A percentile compares a stretch with the other conserved stretches of the same genome.
Evolutionary conservation across 2,329 filamentous ascomycete genomes (phyloP).

Genomic region (Fusarium algeriense): DNA sequence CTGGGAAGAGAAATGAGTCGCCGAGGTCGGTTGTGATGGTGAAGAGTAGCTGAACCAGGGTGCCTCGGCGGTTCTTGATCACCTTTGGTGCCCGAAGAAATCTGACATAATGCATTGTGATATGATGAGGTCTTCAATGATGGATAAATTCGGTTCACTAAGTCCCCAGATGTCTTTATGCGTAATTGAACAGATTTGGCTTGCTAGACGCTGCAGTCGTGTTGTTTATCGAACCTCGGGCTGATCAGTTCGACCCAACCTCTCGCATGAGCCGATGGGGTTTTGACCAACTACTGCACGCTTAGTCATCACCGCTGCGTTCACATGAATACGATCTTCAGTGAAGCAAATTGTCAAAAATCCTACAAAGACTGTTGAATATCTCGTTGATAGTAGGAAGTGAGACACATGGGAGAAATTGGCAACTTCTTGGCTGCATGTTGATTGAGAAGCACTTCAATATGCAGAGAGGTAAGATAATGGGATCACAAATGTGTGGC

Average conservation of each 20-base stretch:
- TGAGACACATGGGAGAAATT: too few species aligned
- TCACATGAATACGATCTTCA: not conserved
- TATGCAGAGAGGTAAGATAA: too few species aligned
- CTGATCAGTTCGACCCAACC: conserved; percentile 14
- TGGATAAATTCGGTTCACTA: too few species aligned
- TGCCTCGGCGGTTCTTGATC: conserved; percentile 40
- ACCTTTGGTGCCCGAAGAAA: conserved; percentile 63
- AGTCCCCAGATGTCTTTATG: not conserved
- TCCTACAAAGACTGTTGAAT: not conserved
- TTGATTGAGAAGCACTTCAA: not conserved
- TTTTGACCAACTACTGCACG: conserved; percentile 21
- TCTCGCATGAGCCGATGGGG: conserved; percentile 18
- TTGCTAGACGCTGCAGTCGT: not conserved
- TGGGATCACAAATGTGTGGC: accelerated
- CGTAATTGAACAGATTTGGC: not conserved
- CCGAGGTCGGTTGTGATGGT: conserved; percentile 70
- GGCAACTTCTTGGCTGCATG: not conserved
- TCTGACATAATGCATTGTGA: conserved; percentile 68
- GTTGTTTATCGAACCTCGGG: conserved; percentile 11
- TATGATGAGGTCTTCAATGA: not conserved
- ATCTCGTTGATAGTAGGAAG: accelerated
- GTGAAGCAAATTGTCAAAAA: not conserved
- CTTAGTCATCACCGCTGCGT: conserved; percentile 31
- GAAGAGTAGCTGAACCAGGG: conserved; percentile 60
- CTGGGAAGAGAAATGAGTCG: conserved; percentile 65